These are phyloP conservation scores for Arachnomyces sp. DNA, from an alignment of 2,329 filamentous ascomycete genomes.

Conservation along the genomic window DNA sequence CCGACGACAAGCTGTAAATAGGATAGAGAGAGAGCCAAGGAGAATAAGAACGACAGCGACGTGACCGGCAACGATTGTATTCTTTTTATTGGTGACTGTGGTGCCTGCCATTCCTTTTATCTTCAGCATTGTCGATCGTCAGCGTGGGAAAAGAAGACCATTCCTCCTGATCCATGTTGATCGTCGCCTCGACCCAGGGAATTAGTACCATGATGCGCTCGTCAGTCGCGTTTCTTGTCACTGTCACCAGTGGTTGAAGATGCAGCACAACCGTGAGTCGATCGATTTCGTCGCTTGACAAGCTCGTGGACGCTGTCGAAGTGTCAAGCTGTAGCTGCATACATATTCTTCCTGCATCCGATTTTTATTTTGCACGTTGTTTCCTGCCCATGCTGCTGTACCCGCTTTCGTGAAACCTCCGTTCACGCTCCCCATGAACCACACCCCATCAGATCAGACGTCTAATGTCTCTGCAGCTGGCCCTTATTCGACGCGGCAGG, in stretches of 20 bases:
- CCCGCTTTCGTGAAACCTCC: too few species aligned
- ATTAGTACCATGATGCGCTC: too few species aligned
- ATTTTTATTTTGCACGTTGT: constrained; percentile 10
- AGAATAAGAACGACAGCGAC: too few species aligned
- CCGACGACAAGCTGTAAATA: too few species aligned
- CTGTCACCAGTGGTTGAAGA: constrained; percentile 5
- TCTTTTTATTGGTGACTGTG: too few species aligned
- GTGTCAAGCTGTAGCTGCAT: neutral
- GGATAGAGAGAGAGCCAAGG: too few species aligned
- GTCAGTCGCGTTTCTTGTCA: neutral
- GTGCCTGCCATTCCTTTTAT: too few species aligned
- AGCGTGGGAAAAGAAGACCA: too few species aligned
- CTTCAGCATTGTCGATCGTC: too few species aligned
- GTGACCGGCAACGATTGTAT: too few species aligned
- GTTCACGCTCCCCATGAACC: constrained; percentile 1
- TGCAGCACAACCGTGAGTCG: constrained; percentile 11
- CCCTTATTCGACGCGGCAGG: constrained; percentile 29
- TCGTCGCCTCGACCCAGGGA: too few species aligned
- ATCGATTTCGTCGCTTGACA: neutral
- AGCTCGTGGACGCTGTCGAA: neutral
- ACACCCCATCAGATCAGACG: constrained; percentile 1
- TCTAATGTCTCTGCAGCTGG: constrained; percentile 21
- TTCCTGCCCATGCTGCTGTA: constrained; percentile 13
- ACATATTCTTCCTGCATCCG: neutral
- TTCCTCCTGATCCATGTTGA: too few species aligned